phyloP scores from a whole-genome alignment of 345 rosid genomes.

The Aurinia saxatilis region DNA sequence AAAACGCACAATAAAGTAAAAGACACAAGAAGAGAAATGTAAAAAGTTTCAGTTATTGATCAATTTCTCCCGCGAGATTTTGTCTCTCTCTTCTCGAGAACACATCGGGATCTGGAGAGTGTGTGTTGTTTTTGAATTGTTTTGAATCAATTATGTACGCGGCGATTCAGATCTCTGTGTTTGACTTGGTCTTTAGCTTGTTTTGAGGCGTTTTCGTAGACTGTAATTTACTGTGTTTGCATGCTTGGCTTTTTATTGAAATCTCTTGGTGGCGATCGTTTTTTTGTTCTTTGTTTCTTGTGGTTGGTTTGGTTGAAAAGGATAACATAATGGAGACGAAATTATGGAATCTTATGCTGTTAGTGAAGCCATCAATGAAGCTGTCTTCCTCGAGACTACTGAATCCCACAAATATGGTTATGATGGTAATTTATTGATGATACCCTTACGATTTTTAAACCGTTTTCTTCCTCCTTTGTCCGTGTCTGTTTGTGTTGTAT shows the following conservation, averaged over 20 bases:
- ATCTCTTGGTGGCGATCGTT: constrained; percentile 37
- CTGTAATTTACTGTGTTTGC: constrained; percentile 55
- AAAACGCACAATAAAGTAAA: too few species aligned
- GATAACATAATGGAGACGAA: constrained; percentile 35
- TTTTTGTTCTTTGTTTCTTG: constrained; percentile 23
- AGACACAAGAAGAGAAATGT: too few species aligned
- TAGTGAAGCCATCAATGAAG: too few species aligned
- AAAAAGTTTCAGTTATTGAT: too few species aligned
- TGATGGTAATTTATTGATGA: too few species aligned
- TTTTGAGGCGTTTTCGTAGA: constrained; percentile 39
- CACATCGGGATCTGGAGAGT: neutral
- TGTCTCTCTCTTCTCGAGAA: constrained; percentile 4
- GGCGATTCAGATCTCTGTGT: constrained; percentile 58
- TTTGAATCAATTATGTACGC: constrained; percentile 24
- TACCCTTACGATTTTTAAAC: too few species aligned
- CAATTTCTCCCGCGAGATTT: too few species aligned
- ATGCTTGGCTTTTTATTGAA: constrained; percentile 30
- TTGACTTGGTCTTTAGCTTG: constrained; percentile 32
- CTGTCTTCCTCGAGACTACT: too few species aligned
- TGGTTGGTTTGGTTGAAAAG: constrained; percentile 9
- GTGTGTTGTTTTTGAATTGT: constrained; percentile 6
- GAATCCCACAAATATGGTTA: too few species aligned
- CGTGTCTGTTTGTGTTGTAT: too few species aligned
- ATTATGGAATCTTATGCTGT: constrained; percentile 89
- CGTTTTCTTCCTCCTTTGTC: too few species aligned